phyloP scores from a whole-genome alignment of 2,329 filamentous ascomycete species.

The Truncatella angustata region DNA sequence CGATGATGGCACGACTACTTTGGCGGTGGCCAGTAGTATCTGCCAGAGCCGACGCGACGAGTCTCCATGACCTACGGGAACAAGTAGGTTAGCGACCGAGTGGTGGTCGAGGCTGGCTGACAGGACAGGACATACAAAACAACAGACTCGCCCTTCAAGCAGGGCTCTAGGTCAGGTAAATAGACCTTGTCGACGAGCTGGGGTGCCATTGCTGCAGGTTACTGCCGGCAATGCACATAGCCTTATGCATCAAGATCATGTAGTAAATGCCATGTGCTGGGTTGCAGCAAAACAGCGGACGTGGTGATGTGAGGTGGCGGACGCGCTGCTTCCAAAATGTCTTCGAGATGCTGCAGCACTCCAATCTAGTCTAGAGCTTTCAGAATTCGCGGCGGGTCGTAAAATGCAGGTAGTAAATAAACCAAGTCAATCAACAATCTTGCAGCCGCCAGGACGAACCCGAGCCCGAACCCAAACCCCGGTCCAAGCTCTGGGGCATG shows the following conservation, averaged over 20 bases:
- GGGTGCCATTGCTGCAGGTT: constrained; percentile 63
- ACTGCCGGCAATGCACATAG: constrained; percentile 40
- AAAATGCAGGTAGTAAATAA: too few species aligned
- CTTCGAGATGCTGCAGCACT: neutral
- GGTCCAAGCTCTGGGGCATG: constrained; percentile 10
- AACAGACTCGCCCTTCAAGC: constrained; percentile 75
- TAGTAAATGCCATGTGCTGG: constrained; percentile 9
- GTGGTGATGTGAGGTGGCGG: too few species aligned
- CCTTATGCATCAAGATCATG: constrained; percentile 28
- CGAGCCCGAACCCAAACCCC: neutral
- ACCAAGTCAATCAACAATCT: constrained; percentile 1
- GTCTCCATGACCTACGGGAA: constrained; percentile 57
- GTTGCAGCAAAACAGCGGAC: too few species aligned
- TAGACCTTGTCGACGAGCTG: constrained; percentile 68
- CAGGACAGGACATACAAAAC: constrained; percentile 64
- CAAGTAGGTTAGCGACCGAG: constrained; percentile 10
- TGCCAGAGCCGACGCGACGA: constrained; percentile 53
- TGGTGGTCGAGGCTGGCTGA: constrained; percentile 9
- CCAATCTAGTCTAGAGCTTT: too few species aligned
- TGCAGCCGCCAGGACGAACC: neutral
- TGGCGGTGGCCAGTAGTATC: constrained; percentile 58
- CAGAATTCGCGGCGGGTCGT: neutral
- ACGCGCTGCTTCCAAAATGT: neutral
- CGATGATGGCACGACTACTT: constrained; percentile 53
- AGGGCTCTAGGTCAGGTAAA: constrained; percentile 82